These are phyloP conservation scores for Cydonia oblonga DNA, from an alignment of 331 rosid genomes.

Conservation along the genomic window DNA sequence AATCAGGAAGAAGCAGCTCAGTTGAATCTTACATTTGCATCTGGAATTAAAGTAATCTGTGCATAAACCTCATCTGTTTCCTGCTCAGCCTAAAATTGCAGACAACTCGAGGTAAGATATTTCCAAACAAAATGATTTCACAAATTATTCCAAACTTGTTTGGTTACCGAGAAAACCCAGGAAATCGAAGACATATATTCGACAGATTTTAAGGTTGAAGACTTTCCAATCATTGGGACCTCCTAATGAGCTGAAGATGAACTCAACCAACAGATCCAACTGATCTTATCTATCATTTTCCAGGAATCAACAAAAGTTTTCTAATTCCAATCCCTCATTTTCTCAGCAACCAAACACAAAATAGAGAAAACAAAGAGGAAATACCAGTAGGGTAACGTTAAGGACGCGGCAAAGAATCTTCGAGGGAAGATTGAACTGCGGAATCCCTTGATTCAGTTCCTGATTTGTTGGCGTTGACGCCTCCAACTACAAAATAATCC, in stretches of 20 bases:
- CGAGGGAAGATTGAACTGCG: conserved; percentile 53
- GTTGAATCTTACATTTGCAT: conserved; percentile 41
- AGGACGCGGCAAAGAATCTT: conserved; percentile 64
- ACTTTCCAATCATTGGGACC: neutral
- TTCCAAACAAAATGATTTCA: neutral
- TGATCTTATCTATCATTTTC: neutral
- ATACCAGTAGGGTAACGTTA: conserved; percentile 53
- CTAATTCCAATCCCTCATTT: neutral
- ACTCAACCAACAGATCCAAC: neutral
- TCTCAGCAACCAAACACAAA: conserved; percentile 1
- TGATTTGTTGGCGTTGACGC: conserved; percentile 76
- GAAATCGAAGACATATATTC: neutral
- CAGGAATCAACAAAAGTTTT: neutral
- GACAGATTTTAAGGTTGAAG: neutral
- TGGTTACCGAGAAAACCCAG: conserved; percentile 3
- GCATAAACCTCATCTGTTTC: conserved; percentile 86
- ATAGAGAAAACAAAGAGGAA: neutral
- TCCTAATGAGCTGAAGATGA: neutral
- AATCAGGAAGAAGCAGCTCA: conserved; percentile 1
- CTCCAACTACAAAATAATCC: conserved; percentile 41
- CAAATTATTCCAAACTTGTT: neutral
- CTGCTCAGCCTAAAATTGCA: conserved; percentile 54
- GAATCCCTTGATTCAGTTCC: conserved; percentile 62
- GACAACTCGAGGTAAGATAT: conserved; percentile 8
- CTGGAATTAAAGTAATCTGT: conserved; percentile 67